Evolutionary conservation across 768 basidiomycete species (phyloP), one percentile per base, ranked within the genome.

Genomic region (Tylopilus vinaceipallidus): DNA sequence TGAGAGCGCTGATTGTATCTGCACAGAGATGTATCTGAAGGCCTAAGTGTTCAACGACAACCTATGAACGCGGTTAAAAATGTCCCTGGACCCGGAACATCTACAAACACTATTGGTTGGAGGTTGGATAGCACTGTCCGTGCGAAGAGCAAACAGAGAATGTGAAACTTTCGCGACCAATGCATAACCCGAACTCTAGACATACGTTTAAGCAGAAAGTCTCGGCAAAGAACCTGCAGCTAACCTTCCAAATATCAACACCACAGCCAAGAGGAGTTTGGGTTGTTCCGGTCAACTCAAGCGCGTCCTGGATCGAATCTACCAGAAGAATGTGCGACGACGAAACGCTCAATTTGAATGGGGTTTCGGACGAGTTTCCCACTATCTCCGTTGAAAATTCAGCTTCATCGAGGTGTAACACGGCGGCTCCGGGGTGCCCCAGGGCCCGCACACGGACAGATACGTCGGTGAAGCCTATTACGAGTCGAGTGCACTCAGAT

Each of bases 401-500:
- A 9, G 83, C 52, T 17, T 84, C 80, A 24, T 82, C 84, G 8
- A 91, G 56, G 53, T 89, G 75, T 1, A 86, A 44, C 6, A 90
- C 77, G n/a, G 88, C 53, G 3, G 83, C 80, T 16, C 92, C 90
- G 2, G 77, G 73, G 57, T 85, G 71, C 0, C 63, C 77, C 1
- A 80, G 78, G 1, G 86, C 78, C 19, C 80, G 71, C 2, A 80
- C 51, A 42, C 83, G 82, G 11, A 90, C 58, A 0, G 90, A 88
- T 10, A 83, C 79, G 58, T 94, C 86, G 16, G 71, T 50, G 19
- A 93, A 59, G 54, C 76, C 79, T 29, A 95, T 52, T n/a, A 76
- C 72, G 22, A 98, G 68, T 11, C 75, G 73, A 6, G 93, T 98
- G 36, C 86, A 71, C 64, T 98, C 97, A 47, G 78, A 92, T 2